These are phyloP conservation scores for Leptodontidium sp. DNA, from an alignment of 2,329 filamentous ascomycete genomes.

Conservation along the genomic window DNA sequence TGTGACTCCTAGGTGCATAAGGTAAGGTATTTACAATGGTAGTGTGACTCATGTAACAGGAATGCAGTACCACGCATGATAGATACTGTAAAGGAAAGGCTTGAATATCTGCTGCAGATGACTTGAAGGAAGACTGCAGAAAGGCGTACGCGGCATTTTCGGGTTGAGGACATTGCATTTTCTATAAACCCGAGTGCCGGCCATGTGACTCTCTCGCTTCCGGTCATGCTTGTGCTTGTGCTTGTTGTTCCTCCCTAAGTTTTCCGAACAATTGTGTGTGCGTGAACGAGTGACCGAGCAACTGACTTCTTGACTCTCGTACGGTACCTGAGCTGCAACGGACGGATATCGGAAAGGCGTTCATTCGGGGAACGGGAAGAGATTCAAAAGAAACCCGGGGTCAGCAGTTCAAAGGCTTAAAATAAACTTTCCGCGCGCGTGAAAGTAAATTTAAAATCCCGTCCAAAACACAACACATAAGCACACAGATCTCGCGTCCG, in stretches of 20 bases:
- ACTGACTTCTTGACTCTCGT: not conserved
- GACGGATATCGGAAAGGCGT: not conserved
- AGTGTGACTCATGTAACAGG: not conserved
- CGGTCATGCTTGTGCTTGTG: not conserved
- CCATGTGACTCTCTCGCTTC: not conserved
- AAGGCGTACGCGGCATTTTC: conserved; percentile 13
- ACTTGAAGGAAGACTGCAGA: not conserved
- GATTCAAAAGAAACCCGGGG: not conserved
- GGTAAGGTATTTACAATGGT: not conserved
- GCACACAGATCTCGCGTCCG: conserved; percentile 1
- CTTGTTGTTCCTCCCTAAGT: not conserved
- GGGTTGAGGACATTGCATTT: not conserved
- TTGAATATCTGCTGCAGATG: not conserved
- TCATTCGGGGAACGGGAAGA: not conserved
- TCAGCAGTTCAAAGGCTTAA: not conserved
- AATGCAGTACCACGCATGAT: not conserved
- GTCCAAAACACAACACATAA: not conserved
- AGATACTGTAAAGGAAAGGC: not conserved
- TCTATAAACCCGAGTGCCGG: not conserved
- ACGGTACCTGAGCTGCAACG: too few relatives aligned
- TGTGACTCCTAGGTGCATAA: conserved; percentile 9
- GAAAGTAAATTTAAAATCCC: not conserved
- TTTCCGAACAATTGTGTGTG: too few relatives aligned
- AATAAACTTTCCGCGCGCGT: not conserved
- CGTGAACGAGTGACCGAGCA: too few relatives aligned